Percentiles rank a stretch among this genome's conserved stretches.
phyloP scores from a whole-genome alignment of 2,329 filamentous ascomycete species.

The Dactylellina parvicollis region DNA sequence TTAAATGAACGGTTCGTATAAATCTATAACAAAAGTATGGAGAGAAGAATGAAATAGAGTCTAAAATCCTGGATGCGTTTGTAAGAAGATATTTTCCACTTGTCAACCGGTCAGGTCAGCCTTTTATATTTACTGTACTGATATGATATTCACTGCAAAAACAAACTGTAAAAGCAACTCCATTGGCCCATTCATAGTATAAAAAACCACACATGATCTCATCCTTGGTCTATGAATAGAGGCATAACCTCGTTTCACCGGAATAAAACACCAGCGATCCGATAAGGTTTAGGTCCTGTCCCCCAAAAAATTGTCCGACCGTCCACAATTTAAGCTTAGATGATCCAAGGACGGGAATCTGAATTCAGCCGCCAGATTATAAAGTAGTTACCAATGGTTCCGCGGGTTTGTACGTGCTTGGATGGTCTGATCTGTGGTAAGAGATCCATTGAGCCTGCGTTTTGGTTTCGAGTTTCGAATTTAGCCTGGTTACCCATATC shows the following conservation, averaged over 20 bases:
- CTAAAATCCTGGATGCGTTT: neutral
- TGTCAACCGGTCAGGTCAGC: too few species aligned
- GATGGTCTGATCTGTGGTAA: constrained; percentile 50
- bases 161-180: too few species aligned
- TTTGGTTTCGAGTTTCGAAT: constrained; percentile 14
- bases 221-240: too few species aligned
- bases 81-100: too few species aligned
- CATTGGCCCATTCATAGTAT: too few species aligned
- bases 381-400: neutral
- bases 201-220: too few species aligned
- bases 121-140: neutral
- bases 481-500: constrained; percentile 33
- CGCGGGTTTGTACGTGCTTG: constrained; percentile 4
- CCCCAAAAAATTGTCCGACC: constrained; percentile 25
- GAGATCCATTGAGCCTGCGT: constrained; percentile 11
- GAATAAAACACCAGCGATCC: constrained; percentile 32
- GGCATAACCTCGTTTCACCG: constrained; percentile 33
- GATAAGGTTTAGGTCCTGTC: neutral
- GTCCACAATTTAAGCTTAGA: constrained; percentile 37
- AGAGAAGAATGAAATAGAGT: neutral
- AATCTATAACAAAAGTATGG: too few species aligned
- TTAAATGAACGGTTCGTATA: too few species aligned
- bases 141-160: too few species aligned
- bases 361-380: constrained; percentile 34
- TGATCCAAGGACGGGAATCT: neutral